Base-by-base conservation (phyloP, 768 basidiomycete species). In the Mycena olivaceomarginata region DNA sequence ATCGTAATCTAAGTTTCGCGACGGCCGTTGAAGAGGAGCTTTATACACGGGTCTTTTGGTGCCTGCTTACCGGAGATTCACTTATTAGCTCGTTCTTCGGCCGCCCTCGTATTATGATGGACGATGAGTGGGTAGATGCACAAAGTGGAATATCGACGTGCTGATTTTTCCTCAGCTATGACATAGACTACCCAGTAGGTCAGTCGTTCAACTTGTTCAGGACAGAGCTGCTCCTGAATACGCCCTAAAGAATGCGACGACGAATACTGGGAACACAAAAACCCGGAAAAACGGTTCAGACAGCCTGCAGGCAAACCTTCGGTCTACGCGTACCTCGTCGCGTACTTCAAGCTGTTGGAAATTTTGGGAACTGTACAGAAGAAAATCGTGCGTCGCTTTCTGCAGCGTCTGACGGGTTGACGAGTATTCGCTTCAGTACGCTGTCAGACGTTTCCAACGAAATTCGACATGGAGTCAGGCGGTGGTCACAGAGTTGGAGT, bases 61-160 rank as follows among this genome's bases (percentile, higher is more conserved):
- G 74, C 37, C 46, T 79, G 0, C 31, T 77, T n/a, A 10, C 48
- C 48, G 25, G 69, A 12, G 79, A 79, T 37, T 41, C 65, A 20
- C 39, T 77, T 51, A 71, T 82, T 64, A 87, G 87, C 37, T 80
- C 86, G 18, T 86, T 86, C 37, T 83, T 93, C 31, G 93, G 93
- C n/a, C 85, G 92, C 12, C 91, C 92, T 0, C 86, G 90, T 68
- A 89, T 89, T 6, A 86, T 92, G 10, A 89, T 90, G 62, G 92
- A 93, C 60, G 91, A 91, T 75, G 92, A 93, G 88, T 90, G 68
- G 46, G 90, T 83, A 74, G 15, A 67, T 45, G 45, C 4, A 3
- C 48, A 11, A 15, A 41, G 46, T 31, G 31, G 46, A 41, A 18
- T 45, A n/a, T 59, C 40, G 18, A 1, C 20, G 10, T 53, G 6